phyloP scores from a whole-genome alignment of 352 stramenopile species.

The Pythium myriotylum region DNA sequence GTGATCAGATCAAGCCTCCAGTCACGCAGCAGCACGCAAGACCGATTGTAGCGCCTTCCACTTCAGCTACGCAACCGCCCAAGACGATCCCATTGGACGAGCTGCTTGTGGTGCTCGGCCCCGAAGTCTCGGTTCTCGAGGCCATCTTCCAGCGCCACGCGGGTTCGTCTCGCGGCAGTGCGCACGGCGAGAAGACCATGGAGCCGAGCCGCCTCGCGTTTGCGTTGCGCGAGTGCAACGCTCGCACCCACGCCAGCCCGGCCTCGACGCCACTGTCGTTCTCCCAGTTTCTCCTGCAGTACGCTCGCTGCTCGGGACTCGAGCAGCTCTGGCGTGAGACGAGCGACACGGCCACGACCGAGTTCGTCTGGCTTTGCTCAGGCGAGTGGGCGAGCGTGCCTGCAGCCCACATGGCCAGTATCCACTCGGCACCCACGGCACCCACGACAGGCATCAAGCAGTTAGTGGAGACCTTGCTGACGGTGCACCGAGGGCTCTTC shows the following conservation, averaged over 20 bases:
- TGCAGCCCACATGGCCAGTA: not conserved
- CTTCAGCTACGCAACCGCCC: no score
- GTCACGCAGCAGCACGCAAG: no score
- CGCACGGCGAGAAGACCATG: slow-evolving; percentile 1
- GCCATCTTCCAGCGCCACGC: slow-evolving; percentile 18
- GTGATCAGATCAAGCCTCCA: not conserved
- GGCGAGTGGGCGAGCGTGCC: slow-evolving; percentile 3
- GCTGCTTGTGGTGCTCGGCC: slow-evolving; percentile 9
- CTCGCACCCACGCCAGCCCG: not conserved
- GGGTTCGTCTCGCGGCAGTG: not conserved
- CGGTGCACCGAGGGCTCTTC: slow-evolving; percentile 12
- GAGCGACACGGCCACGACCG: not conserved
- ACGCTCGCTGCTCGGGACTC: slow-evolving; percentile 13
- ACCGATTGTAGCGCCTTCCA: no score
- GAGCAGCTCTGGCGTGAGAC: slow-evolving; percentile 1
- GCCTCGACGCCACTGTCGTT: slow-evolving; percentile 18
- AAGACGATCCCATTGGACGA: slow-evolving; percentile 12
- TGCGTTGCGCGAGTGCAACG: slow-evolving; percentile 11
- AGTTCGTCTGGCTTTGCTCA: not conserved
- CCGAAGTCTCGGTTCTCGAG: slow-evolving; percentile 9
- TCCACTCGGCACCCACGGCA: not conserved
- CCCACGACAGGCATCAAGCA: not conserved
- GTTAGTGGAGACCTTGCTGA: slow-evolving; percentile 4
- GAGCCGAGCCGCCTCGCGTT: not conserved
- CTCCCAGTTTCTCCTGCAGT: slow-evolving; percentile 17